These are phyloP conservation scores for Boletellus deceptivus DNA, from an alignment of 1,284 basidiomycete genomes.

Conservation along the genomic window DNA sequence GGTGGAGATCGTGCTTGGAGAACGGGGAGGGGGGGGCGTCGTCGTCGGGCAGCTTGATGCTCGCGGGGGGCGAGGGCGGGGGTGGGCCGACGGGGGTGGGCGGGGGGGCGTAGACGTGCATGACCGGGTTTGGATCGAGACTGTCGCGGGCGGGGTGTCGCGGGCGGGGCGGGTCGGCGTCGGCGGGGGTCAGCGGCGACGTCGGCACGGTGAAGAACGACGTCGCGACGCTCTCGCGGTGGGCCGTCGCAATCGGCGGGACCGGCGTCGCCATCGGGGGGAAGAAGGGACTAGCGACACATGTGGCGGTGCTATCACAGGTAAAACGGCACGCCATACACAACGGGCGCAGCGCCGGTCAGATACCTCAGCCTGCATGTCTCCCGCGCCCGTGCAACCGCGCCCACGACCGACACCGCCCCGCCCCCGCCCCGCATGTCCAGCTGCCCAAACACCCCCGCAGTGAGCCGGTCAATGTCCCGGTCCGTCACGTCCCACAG, in stretches of 20 bases:
- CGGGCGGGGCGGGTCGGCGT: too few relatives aligned
- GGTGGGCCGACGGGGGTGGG: constrained; percentile 49
- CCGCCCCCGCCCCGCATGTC: neutral
- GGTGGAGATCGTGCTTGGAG: constrained; percentile 25
- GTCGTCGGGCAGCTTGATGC: constrained; percentile 42
- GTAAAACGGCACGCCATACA: constrained; percentile 93
- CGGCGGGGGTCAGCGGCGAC: constrained; percentile 20
- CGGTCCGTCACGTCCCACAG: constrained; percentile 98
- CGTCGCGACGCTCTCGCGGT: neutral
- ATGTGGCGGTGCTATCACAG: constrained; percentile 38
- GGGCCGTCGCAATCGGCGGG: too few relatives aligned
- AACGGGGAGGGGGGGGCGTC: constrained; percentile 18
- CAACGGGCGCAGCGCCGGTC: constrained; percentile 93
- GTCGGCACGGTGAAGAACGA: constrained; percentile 29
- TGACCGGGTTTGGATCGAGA: constrained; percentile 40
- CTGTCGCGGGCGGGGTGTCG: constrained; percentile 6
- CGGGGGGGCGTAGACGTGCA: constrained; percentile 31
- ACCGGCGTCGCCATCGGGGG: too few relatives aligned
- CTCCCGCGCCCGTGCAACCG: constrained; percentile 77
- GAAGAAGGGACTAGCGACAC: neutral
- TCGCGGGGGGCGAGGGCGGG: constrained; percentile 66
- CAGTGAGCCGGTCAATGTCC: constrained; percentile 92
- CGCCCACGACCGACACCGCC: constrained; percentile 60
- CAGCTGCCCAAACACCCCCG: constrained; percentile 78
- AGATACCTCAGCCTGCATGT: constrained; percentile 89